Conservation (phyloP, 1,139 yeast species). For the Lodderomyces beijingensis region DNA sequence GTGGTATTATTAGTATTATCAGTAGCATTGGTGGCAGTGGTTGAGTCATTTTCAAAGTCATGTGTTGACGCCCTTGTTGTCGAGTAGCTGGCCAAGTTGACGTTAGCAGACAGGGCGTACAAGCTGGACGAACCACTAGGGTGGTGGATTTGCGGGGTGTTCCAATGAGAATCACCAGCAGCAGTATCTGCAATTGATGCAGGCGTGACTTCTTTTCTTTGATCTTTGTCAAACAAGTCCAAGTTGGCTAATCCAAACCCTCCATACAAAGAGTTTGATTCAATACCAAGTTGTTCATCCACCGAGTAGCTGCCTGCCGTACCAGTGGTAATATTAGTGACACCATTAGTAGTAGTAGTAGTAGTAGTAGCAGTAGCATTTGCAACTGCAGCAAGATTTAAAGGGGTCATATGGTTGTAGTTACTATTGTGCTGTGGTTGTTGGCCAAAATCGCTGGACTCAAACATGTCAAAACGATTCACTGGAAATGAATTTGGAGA, state of each 20-base stretch:
- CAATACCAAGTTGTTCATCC: constrained; percentile 1
- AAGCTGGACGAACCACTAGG: constrained; percentile 1
- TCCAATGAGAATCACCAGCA: too few species aligned
- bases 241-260: not conserved
- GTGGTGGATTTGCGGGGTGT: not conserved
- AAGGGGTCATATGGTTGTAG: too few species aligned
- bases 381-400: not conserved
- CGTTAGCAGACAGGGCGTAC: constrained; percentile 7
- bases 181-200: not conserved
- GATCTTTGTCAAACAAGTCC: not conserved
- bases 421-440: constrained; percentile 4
- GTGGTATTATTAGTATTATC: constrained; percentile 1
- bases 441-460: constrained; percentile 14
- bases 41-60: constrained; percentile 4
- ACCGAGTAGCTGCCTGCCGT: too few species aligned
- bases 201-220: not conserved
- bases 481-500: constrained; percentile 12
- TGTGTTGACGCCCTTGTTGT: not conserved
- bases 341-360: too few species aligned
- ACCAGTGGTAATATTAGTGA: too few species aligned
- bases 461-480: constrained; percentile 20
- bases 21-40: not conserved
- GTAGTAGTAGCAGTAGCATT: too few species aligned
- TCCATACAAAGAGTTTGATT: too few species aligned
- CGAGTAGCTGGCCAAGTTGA: constrained; percentile 7